Base-by-base conservation (phyloP, 1,284 basidiomycete genomes). In the Chondrostereum purpureum region DNA sequence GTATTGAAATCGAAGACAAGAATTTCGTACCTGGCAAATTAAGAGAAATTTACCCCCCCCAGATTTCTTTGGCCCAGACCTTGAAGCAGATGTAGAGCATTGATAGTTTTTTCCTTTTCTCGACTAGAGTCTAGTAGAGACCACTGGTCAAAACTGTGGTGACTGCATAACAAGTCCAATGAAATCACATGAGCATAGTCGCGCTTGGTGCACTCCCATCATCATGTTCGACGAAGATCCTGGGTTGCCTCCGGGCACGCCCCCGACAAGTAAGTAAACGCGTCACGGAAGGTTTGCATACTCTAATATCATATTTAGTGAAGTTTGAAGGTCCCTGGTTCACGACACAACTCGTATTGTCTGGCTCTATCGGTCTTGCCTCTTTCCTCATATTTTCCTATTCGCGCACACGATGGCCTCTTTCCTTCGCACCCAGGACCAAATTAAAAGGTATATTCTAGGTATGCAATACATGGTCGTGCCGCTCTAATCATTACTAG, bases 251-350 rank as follows among this genome's bases (percentile, higher is more conserved):
- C 80, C 80, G 0, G 79, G 79, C 16, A 61, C 74, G 21, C 78
- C 79, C 27, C 79, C 79, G 18, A 81, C 70, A 23, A 58, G 79
- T 78, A 55, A 49, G 70, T 60, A 16, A 40, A 39, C 23, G 14
- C 27, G 33, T 34, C 4, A 21, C 5, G 23, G 11, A 10, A 43
- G 21, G 14, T 44, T 20, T 22, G 37, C 18, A 37, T 11, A 22
- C 4, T 12, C 35, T 21, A 39, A 11, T 45, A 20, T 18, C 13
- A 46, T 1, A 19, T 2, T 23, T 51, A 72, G 87, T 70, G 52
- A 86, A 75, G 58, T 90, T 87, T 59, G 83, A 88, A 54, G 92
- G 92, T 0, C 90, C 90, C 14, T 95, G 92, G 92, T 86, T 99
- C 65, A 83, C 80, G 10, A 97, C 94, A 6, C 95, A 98, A 63